A percentile compares a stretch with the other conserved stretches of the same genome.
Conservation (phyloP, 2,329 filamentous ascomycete genomes). For the Colletotrichum incanum region DNA sequence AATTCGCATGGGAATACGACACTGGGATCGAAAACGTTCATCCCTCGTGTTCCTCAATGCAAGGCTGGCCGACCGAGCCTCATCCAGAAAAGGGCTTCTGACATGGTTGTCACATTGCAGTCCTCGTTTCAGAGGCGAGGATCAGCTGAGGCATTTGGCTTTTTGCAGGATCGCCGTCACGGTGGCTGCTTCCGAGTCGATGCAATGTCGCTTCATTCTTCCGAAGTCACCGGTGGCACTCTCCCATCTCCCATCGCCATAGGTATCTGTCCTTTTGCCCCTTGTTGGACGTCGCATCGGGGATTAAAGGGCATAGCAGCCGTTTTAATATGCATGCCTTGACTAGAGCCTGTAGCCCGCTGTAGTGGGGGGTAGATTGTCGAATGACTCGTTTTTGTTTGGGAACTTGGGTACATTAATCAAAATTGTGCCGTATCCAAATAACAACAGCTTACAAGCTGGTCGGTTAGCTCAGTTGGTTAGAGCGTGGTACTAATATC, state of each 20-base stretch:
- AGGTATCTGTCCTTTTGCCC: neutral
- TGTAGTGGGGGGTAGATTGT: neutral
- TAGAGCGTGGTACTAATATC: slow-evolving; percentile 26
- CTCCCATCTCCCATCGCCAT: neutral
- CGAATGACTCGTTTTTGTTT: neutral
- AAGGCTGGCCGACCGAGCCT: slow-evolving; percentile 14
- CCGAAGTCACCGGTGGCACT: neutral
- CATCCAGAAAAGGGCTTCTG: neutral
- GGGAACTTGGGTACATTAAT: too few relatives aligned
- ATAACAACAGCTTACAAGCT: neutral
- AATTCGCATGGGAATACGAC: neutral
- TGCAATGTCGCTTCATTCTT: neutral
- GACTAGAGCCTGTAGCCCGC: neutral
- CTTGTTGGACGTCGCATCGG: neutral
- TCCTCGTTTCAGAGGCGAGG: neutral
- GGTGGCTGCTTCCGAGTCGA: neutral
- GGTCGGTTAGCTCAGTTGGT: slow-evolving; percentile 27
- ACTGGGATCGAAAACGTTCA: neutral
- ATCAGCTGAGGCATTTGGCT: neutral
- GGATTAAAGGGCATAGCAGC: too few relatives aligned
- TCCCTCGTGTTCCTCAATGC: neutral
- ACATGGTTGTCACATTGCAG: slow-evolving; percentile 11
- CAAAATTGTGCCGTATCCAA: too few relatives aligned
- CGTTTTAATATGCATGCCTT: neutral
- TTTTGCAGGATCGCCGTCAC: neutral